A percentile compares a stretch with the other conserved stretches of the same genome.
Conservation (phyloP, 495 filamentous ascomycete species). For the Elasticomyces elasticus region DNA sequence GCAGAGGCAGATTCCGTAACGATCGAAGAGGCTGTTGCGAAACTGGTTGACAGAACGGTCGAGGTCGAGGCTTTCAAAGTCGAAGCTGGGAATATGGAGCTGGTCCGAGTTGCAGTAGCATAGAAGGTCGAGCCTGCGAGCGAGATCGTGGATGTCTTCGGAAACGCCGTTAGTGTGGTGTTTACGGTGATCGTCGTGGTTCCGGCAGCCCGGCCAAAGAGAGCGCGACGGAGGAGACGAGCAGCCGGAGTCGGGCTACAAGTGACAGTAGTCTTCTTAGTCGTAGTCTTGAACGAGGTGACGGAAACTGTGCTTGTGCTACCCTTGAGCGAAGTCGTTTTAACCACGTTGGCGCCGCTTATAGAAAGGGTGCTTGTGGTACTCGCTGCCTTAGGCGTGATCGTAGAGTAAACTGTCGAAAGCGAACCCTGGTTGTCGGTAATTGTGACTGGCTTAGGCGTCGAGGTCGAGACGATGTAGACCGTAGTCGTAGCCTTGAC, state of each 20-base stretch:
- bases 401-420: neutral
- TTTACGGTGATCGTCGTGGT: neutral
- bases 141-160: slow-evolving; percentile 1
- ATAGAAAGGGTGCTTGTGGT: neutral
- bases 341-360: neutral
- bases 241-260: neutral
- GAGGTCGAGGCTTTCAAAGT: neutral
- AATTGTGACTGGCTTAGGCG: neutral
- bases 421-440: neutral
- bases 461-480: neutral
- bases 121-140: neutral
- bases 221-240: neutral
- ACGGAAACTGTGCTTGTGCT: neutral
- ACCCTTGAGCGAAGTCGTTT: neutral
- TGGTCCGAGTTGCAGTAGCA: neutral
- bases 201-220: neutral
- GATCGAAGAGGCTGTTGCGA: neutral
- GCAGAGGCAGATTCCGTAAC: neutral
- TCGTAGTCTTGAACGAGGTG: neutral
- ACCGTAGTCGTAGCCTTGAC: neutral
- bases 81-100: neutral
- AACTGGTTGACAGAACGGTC: neutral
- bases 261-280: neutral
- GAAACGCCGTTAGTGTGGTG: neutral
- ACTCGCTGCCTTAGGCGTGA: neutral